Evolutionary conservation across 176 grass and related monocot genomes (phyloP).

Genomic region (Saccharum officinarum): DNA sequence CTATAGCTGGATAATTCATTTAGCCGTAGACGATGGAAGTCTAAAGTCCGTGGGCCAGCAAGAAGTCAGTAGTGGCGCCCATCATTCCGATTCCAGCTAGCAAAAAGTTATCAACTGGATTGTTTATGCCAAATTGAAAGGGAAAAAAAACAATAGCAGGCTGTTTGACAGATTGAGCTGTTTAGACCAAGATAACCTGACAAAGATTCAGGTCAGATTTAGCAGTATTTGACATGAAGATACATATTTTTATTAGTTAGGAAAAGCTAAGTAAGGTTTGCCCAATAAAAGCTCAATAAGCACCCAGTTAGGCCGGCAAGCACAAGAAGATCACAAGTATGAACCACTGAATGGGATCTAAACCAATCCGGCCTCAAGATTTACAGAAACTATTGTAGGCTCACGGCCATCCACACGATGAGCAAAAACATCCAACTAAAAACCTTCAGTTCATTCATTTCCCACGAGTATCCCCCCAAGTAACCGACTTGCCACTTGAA

Average conservation of each 20-base stretch:
- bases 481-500: not conserved
- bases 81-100: slow-evolving; percentile 7
- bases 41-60: slow-evolving; percentile 23
- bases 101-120: not conserved
- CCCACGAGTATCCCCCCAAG: not conserved
- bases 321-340: not conserved
- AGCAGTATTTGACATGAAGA: not conserved
- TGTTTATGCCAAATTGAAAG: not conserved
- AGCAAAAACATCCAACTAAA: not conserved
- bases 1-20: slow-evolving; percentile 28
- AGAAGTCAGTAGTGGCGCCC: slow-evolving; percentile 1
- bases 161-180: not conserved
- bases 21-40: not conserved
- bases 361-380: not conserved
- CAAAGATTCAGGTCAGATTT: not conserved
- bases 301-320: not conserved
- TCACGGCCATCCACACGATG: not conserved
- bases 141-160: not conserved
- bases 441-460: not conserved
- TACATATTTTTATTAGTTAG: not conserved
- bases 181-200: not conserved
- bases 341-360: not conserved
- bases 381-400: not conserved
- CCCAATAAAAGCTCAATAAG: not conserved
- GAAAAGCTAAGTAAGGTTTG: not conserved